These are phyloP conservation scores for Termitomyces sp. DNA, from an alignment of 768 basidiomycete genomes.

Conservation along the genomic window DNA sequence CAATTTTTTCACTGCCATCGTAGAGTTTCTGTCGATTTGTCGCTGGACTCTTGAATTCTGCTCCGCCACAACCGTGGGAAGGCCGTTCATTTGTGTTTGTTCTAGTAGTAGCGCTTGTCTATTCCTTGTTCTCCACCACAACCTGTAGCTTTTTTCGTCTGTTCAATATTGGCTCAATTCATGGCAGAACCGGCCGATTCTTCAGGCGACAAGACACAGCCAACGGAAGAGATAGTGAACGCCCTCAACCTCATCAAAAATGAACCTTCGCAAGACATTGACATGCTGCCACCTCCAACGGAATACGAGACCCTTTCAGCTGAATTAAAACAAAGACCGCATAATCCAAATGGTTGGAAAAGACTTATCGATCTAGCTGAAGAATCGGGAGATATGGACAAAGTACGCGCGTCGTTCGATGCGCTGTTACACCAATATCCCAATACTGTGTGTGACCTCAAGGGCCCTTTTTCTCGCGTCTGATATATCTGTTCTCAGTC, in stretches of 20 bases:
- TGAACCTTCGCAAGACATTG: conserved; percentile 20
- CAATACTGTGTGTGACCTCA: conserved; percentile 71
- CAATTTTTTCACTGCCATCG: neutral
- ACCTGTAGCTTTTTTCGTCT: conserved; percentile 4
- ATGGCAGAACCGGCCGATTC: conserved; percentile 12
- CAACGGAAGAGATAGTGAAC: conserved; percentile 32
- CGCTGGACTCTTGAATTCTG: neutral
- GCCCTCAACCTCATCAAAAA: conserved; percentile 23
- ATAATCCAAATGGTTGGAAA: conserved; percentile 78
- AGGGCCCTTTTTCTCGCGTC: conserved; percentile 7
- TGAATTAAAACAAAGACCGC: conserved; percentile 61
- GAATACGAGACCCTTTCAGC: conserved; percentile 66
- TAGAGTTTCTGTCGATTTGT: neutral
- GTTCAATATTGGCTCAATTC: neutral
- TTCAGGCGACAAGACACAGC: conserved; percentile 29
- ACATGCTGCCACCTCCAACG: conserved; percentile 40
- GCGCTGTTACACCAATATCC: conserved; percentile 82
- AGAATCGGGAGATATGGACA: conserved; percentile 70
- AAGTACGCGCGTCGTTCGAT: conserved; percentile 80
- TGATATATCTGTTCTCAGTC: conserved; percentile 43
- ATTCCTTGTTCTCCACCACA: conserved; percentile 1
- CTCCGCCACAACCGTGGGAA: conserved; percentile 4
- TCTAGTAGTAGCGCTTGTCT: neutral
- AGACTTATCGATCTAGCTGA: conserved; percentile 76
- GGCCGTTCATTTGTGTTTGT: neutral